Percentiles rank a stretch among this genome's conserved stretches.
Evolutionary conservation across 139 green algal genomes (phyloP).

Genomic region (Eudorina sp.): DNA sequence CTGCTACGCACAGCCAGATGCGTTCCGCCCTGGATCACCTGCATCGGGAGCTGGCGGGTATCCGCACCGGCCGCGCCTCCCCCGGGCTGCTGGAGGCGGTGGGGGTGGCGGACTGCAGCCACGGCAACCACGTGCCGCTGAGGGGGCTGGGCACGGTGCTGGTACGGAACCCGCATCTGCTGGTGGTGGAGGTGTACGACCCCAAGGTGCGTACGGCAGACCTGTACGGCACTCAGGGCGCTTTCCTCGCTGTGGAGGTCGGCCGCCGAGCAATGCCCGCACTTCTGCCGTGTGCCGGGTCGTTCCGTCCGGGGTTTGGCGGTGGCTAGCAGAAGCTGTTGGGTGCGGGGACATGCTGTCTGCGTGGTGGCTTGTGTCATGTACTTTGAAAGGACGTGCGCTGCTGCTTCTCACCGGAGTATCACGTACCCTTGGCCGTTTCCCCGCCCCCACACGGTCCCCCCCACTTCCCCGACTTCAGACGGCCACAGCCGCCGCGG

Average conservation of each 20-base stretch:
- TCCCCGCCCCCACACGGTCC: neutral
- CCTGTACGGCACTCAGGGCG: neutral
- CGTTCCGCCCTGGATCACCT: constrained; percentile 68
- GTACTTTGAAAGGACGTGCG: too few species aligned
- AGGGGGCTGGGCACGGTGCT: constrained; percentile 74
- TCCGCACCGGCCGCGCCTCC: constrained; percentile 79
- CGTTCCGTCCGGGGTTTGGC: too few species aligned
- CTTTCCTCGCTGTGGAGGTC: neutral
- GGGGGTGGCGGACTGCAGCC: constrained; percentile 64
- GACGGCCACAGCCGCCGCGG: neutral
- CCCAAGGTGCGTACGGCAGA: constrained; percentile 46
- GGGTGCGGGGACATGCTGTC: too few species aligned
- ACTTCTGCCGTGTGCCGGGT: too few species aligned
- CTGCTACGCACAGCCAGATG: constrained; percentile 81
- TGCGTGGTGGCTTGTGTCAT: too few species aligned
- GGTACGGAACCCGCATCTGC: constrained; percentile 77
- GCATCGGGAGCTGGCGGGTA: constrained; percentile 70
- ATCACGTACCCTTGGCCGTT: too few species aligned
- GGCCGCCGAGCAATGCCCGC: neutral
- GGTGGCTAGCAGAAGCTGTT: too few species aligned
- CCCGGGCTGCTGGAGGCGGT: constrained; percentile 86
- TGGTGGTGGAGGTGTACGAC: constrained; percentile 82
- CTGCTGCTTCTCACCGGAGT: too few species aligned
- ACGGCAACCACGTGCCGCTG: constrained; percentile 74
- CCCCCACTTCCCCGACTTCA: neutral